Evolutionary conservation across 2,329 filamentous ascomycete species (phyloP), one percentile per base, ranked within the genome.

Genomic region (Monascus ruber): DNA sequence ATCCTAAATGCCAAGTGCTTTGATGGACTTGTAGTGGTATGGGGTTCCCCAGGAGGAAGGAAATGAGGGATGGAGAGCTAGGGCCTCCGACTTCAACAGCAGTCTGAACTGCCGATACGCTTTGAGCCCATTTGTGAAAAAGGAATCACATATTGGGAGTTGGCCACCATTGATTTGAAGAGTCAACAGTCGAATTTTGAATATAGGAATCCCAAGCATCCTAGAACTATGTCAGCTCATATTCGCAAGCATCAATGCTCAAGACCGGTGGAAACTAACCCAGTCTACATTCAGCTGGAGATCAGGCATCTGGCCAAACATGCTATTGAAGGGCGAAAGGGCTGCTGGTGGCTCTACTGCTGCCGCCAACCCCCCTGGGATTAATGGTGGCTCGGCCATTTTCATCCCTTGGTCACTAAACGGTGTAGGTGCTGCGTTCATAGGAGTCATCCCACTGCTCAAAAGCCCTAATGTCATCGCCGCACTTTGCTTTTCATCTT

Each of bases 391-490:
- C 25, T 59, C 61, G 7, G 47, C 36, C 44, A 55, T 50, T 41
- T 59, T 62, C 38, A 53, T 47, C 24, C 47, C 40, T 24, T 44
- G 40, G 40, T 60, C 60, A 29, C 43, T 48, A 41, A 60, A 60
- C 4, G 47, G 46, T 34, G 49, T 49, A 33, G 48, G 53, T 26
- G 48, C 56, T 26, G 52, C 56, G 35, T 52, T 61, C 53, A 60
- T 52, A 1, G 76, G 71, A 9, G 72, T 72, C 60, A 79, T 68
- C 4, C 79, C 79, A 31, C 73, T 75, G 39, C 77, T 81, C 25
- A 83, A 65, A 63, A 83, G 73, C 2, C 78, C 79, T n/a, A 83
- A 55, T 0, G 79, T 82, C 77, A 83, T 82, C 0, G 79, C 79
- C 6, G 79, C 79, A 17, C 62, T 83, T 71, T 46, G 78, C 36